phyloP scores from a whole-genome alignment of 805 yeast species.

The Candida insectalens region DNA sequence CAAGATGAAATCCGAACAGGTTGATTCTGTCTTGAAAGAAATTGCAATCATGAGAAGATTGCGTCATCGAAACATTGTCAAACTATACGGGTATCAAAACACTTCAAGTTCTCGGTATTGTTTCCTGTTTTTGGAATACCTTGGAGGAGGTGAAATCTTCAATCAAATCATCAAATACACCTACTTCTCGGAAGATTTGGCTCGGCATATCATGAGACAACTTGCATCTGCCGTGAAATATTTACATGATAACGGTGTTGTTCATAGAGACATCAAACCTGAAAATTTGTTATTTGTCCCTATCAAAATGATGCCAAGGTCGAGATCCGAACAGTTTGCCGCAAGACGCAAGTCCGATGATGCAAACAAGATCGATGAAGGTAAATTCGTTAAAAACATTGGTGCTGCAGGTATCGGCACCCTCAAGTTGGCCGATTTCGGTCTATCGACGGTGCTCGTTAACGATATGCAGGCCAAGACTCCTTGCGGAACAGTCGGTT shows the following conservation, averaged over 20 bases:
- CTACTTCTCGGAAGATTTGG: conserved; percentile 61
- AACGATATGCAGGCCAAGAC: conserved; percentile 43
- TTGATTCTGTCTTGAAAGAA: conserved; percentile 56
- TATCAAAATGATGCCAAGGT: conserved; percentile 33
- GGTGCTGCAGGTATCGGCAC: conserved; percentile 61
- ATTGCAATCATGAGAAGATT: conserved; percentile 63
- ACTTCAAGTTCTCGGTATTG: conserved; percentile 35
- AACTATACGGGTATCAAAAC: conserved; percentile 45
- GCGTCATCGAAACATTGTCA: conserved; percentile 51
- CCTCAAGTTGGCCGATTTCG: conserved; percentile 63
- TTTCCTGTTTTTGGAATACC: conserved; percentile 56
- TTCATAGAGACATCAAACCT: conserved; percentile 78
- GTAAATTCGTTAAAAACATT: conserved; percentile 36
- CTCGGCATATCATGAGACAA: conserved; percentile 65
- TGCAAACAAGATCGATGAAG: conserved; percentile 52
- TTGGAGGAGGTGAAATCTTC: conserved; percentile 74
- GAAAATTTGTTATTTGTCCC: conserved; percentile 64
- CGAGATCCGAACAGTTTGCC: conserved; percentile 32
- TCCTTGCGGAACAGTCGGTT: conserved; percentile 71
- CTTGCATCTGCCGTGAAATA: conserved; percentile 61
- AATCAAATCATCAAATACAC: conserved; percentile 73
- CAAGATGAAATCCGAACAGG: conserved; percentile 40
- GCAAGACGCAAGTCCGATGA: conserved; percentile 45
- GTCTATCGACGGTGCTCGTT: conserved; percentile 47
- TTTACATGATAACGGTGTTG: conserved; percentile 63